Base-by-base conservation (phyloP, 164 flowering plant species). In the Houttuynia cordata region DNA sequence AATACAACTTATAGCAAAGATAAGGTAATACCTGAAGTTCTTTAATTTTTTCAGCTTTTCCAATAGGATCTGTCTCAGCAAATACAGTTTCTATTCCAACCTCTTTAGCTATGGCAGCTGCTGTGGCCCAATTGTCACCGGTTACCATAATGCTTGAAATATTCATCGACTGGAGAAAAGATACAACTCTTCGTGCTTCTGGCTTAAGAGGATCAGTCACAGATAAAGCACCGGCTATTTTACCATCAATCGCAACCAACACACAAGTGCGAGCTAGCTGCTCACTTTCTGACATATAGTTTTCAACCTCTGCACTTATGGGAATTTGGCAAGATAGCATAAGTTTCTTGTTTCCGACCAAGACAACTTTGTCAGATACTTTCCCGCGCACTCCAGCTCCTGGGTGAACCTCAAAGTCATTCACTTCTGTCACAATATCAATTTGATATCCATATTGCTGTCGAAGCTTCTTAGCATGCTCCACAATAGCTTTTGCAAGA, bases 101-200 rank as follows among this genome's bases (percentile, higher is more conserved):
- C 73, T 89, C 90, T 64, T 68, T 83, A 47, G 86, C 94, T 60
- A 89, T 79, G 4, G 97, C 86, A 47, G 50, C 65, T 55, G 96
- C 98, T 30, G 96, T 87, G 47, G 88, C 83, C 90, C 80, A 86
- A 71, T 92, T 89, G 77, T 92, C 98, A 55, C 97, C 98, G 52
- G 98, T 93, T 55, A 93, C 84, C 96, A 93, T 83, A 56, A 93
- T 77, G 72, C 84, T 80, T 24, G 87, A 71, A 62, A 93, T 87
- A 49, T 64, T 70, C 97, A 89, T 86, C 4, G 85, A 81, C 22
- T 64, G 73, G 50, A 93, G 91, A 71, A 71, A 82, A 3, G 90
- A 82, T 50, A 93, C 64, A 59, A 89, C 96, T 53, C 56, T 77
- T 62, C 65, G 67, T 45, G 96, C 97, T 73, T 83, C 98, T 22